Base-by-base conservation (phyloP, 176 grass and related monocot species). In the Avena insularis region DNA sequence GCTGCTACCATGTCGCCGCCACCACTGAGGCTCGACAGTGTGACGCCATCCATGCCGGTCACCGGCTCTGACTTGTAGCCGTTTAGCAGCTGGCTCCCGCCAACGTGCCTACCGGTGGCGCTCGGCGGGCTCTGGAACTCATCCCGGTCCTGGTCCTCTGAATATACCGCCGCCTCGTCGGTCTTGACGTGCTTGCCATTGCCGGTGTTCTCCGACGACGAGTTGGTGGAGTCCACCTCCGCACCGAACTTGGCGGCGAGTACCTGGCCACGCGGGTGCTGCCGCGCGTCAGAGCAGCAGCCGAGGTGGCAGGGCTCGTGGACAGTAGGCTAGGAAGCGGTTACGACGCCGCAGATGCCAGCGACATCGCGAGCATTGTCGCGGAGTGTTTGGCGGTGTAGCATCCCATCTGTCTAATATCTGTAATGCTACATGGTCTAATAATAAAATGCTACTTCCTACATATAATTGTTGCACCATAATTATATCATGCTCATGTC, bases 141-240 rank as follows among this genome's bases (percentile, higher is more conserved):
- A 36, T 92, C 88, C 59, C 63, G 86, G 49, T 94, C 92, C 75
- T 94, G 86, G 49, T 94, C 92, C 75, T 94, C 95, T 8, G 95
- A 89, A 0, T 86, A 89, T 80, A 81, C 78, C 3, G n/a, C n/a
- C n/a, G 85, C 79, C 35, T 97, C 92, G 58, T 92, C 92, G 12
- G 51, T 47, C 77, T 91, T 97, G 35, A 86, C 83, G 48, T 50
- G 73, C 84, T 91, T 89, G 25, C 62, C 62, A 13, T 50, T 75
- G 49, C 85, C 66, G 13, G 61, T 70, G 64, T 92, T 95, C 49
- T 88, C 92, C 53, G 95, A 97, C 31, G 92, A 92, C 43, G 95
- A 97, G 77, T 97, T 90, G 9, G 92, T 90, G 9, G 95, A 91
- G 46, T 97, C 95, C 87, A 94, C 86, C 81, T 91, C 92, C 43